Evolutionary conservation across 176 grass and related monocot genomes (phyloP).

Genomic region (Rhipidocladum racemiflorum): DNA sequence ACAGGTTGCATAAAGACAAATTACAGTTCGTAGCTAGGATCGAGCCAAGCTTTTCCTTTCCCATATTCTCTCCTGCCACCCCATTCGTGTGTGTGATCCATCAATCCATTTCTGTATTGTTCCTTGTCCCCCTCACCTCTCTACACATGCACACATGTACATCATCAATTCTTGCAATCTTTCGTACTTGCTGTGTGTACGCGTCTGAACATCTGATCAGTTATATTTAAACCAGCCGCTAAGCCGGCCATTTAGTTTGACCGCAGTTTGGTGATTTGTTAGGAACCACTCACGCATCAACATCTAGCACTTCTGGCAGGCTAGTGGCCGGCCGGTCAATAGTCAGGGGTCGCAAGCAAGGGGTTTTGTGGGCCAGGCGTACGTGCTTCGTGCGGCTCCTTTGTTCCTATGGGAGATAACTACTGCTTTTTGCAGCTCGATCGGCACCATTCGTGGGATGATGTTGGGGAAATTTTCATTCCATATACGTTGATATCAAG

Average conservation of each 20-base stretch:
- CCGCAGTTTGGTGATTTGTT: not conserved
- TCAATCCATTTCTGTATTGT: not conserved
- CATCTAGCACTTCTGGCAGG: not conserved
- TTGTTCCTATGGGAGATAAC: not conserved
- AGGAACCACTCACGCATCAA: not conserved
- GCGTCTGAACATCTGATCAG: conserved; percentile 28
- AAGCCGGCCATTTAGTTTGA: conserved; percentile 41
- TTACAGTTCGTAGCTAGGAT: conserved; percentile 36
- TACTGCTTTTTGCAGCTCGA: not conserved
- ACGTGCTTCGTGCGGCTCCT: not conserved
- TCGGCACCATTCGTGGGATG: conserved; percentile 21
- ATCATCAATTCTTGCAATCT: not conserved
- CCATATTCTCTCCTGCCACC: conserved; percentile 45
- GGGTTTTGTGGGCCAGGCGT: conserved; percentile 21
- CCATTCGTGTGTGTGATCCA: conserved; percentile 27
- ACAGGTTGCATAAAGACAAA: conserved; percentile 19
- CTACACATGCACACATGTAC: not conserved
- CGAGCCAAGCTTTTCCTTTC: conserved; percentile 31
- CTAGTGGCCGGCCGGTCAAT: conserved; percentile 24
- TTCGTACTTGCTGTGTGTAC: not conserved
- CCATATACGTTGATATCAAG: not conserved
- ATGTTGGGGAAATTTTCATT: not conserved
- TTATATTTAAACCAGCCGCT: conserved; percentile 15
- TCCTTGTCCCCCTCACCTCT: conserved; percentile 25
- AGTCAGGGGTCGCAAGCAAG: conserved; percentile 44